A percentile compares a stretch with the other conserved stretches of the same genome.
Conservation (phyloP, 2,329 filamentous ascomycete species). For the Anthostomella pinea region DNA sequence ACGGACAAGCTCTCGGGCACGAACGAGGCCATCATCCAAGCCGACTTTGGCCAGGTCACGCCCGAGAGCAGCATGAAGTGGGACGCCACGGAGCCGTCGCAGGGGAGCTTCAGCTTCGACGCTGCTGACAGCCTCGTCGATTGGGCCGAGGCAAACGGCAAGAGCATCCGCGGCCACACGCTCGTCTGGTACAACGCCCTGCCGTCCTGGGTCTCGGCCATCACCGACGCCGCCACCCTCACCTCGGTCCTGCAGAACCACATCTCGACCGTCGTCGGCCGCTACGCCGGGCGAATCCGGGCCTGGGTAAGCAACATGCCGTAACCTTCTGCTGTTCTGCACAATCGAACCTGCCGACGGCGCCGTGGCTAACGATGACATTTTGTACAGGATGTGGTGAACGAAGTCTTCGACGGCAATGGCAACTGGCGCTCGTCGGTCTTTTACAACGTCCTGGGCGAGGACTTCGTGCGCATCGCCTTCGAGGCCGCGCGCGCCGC, state of each 20-base stretch:
- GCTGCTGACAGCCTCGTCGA: slow-evolving; percentile 45
- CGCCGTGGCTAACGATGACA: no score
- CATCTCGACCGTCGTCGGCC: slow-evolving; percentile 50
- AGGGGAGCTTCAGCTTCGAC: slow-evolving; percentile 52
- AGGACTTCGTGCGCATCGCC: slow-evolving; percentile 65
- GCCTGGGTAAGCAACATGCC: slow-evolving; percentile 38
- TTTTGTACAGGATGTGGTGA: slow-evolving; percentile 50
- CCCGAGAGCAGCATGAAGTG: slow-evolving; percentile 46
- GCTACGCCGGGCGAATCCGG: slow-evolving; percentile 59
- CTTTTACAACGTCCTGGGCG: slow-evolving; percentile 63
- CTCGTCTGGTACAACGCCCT: slow-evolving; percentile 43
- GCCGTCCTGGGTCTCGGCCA: slow-evolving; percentile 44
- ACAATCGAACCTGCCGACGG: no score
- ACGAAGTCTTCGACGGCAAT: slow-evolving; percentile 59
- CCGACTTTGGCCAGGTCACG: slow-evolving; percentile 9
- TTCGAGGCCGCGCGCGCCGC: slow-evolving; percentile 63
- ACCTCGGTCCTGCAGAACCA: slow-evolving; percentile 55
- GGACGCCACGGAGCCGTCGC: slow-evolving; percentile 53
- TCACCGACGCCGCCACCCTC: slow-evolving; percentile 33
- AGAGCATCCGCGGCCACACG: slow-evolving; percentile 54
- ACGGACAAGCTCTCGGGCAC: slow-evolving; percentile 2
- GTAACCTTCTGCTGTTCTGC: not conserved
- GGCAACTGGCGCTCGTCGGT: slow-evolving; percentile 55
- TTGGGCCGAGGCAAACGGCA: slow-evolving; percentile 36
- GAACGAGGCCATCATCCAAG: slow-evolving; percentile 3